Evolutionary conservation across 345 rosid genomes (phyloP).

Genomic region (Streptanthus diversifolius): DNA sequence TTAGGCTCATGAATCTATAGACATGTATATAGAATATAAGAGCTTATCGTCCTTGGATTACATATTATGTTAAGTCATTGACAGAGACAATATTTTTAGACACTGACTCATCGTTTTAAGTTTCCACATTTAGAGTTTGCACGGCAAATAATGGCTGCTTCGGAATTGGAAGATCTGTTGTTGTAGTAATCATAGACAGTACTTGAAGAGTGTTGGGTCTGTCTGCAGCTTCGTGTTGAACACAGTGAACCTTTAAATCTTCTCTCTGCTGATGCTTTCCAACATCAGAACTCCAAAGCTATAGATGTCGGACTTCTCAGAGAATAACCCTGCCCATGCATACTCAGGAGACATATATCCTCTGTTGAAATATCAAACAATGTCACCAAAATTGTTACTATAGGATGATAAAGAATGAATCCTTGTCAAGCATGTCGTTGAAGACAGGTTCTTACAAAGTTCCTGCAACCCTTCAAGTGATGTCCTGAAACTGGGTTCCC

Average conservation of each 20-base stretch:
- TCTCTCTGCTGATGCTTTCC: constrained; percentile 28
- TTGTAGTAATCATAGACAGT: constrained; percentile 13
- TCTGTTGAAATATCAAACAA: constrained; percentile 3
- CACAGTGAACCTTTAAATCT: constrained; percentile 28
- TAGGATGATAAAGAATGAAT: not conserved
- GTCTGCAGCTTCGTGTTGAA: constrained; percentile 25
- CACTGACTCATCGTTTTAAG: not conserved
- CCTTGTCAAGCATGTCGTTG: not conserved
- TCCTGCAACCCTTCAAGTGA: constrained; percentile 32
- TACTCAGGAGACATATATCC: constrained; percentile 54
- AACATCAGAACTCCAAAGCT: constrained; percentile 49
- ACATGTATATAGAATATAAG: not conserved
- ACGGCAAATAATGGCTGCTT: constrained; percentile 21
- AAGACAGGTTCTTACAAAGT: constrained; percentile 26
- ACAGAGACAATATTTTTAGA: constrained; percentile 6
- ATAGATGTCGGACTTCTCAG: constrained; percentile 48
- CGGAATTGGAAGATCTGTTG: constrained; percentile 21
- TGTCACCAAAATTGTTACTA: not conserved
- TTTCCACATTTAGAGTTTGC: not conserved
- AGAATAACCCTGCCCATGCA: constrained; percentile 48
- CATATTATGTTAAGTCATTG: constrained; percentile 27
- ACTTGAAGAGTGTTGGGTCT: constrained; percentile 30
- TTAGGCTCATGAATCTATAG: not conserved
- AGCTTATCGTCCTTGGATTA: constrained; percentile 22
- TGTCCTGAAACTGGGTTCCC: constrained; percentile 32